Evolutionary conservation across 768 basidiomycete genomes (phyloP).

Genomic region (Russula olivacea): DNA sequence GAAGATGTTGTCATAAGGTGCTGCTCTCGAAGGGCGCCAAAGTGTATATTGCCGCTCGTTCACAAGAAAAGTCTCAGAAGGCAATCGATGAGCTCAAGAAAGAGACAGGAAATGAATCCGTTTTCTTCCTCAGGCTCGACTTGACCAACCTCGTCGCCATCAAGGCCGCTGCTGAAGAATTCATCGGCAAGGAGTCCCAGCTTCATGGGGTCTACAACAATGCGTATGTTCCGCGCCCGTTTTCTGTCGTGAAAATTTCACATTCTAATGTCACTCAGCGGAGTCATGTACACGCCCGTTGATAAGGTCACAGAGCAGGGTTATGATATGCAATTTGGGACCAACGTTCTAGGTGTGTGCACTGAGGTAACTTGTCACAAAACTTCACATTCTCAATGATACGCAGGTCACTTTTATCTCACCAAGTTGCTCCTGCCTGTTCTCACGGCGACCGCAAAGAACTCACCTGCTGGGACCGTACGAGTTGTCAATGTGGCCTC

Average conservation of each 20-base stretch:
- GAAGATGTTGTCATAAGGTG: slow-evolving; percentile 19
- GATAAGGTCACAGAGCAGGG: slow-evolving; percentile 32
- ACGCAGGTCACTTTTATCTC: slow-evolving; percentile 33
- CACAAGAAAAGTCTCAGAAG: slow-evolving; percentile 21
- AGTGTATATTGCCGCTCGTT: slow-evolving; percentile 32
- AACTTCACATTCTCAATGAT: neutral
- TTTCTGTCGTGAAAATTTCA: too few relatives aligned
- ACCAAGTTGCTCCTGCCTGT: slow-evolving; percentile 33
- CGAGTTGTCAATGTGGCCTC: slow-evolving; percentile 30
- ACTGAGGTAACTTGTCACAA: neutral
- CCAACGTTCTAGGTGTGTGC: slow-evolving; percentile 29
- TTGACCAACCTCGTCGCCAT: slow-evolving; percentile 34
- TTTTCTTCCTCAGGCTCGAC: slow-evolving; percentile 34
- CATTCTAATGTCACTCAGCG: slow-evolving; percentile 24
- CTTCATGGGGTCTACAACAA: slow-evolving; percentile 35
- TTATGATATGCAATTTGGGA: slow-evolving; percentile 36
- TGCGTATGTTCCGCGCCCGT: slow-evolving; percentile 24
- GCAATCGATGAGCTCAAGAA: slow-evolving; percentile 26
- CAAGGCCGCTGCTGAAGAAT: slow-evolving; percentile 35
- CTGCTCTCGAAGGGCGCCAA: slow-evolving; percentile 31
- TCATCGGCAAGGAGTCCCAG: slow-evolving; percentile 28
- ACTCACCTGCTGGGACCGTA: slow-evolving; percentile 29
- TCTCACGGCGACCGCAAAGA: slow-evolving; percentile 30
- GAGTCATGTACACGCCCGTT: slow-evolving; percentile 32
- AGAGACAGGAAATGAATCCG: slow-evolving; percentile 20